Evolutionary conservation across 306 rosid species (phyloP).

Genomic region (Corylus heterophylla): DNA sequence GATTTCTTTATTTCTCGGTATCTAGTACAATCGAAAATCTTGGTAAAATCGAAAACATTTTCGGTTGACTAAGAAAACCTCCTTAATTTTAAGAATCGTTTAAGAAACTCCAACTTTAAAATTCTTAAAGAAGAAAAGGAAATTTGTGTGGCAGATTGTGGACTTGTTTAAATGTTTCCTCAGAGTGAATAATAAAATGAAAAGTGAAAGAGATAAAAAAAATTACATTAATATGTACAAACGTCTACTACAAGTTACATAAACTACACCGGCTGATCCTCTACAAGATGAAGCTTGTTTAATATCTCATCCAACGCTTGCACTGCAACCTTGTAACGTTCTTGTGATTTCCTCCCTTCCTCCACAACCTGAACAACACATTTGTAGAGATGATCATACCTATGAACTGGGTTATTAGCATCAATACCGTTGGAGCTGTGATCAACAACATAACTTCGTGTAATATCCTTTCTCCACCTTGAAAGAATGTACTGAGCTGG

Average conservation of each 20-base stretch:
- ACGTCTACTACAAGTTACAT: neutral
- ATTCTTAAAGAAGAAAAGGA: neutral
- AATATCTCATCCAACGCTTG: constrained; percentile 51
- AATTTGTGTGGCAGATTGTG: neutral
- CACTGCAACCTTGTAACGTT: constrained; percentile 39
- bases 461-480: constrained; percentile 70
- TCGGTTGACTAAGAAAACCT: too few species aligned
- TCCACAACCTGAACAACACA: constrained; percentile 67
- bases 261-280: constrained; percentile 24
- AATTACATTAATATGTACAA: neutral
- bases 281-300: constrained; percentile 51
- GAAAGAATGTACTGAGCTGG: constrained; percentile 59
- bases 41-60: too few species aligned
- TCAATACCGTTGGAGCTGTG: constrained; percentile 48
- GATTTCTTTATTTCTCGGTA: too few species aligned
- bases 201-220: neutral
- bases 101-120: too few species aligned
- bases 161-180: neutral
- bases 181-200: neutral
- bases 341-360: constrained; percentile 65
- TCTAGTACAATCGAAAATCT: too few species aligned
- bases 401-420: constrained; percentile 54
- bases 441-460: constrained; percentile 47
- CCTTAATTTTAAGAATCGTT: too few species aligned
- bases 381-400: constrained; percentile 60